These are phyloP conservation scores for Ophidiomyces ophidiicola DNA, from an alignment of 2,329 filamentous ascomycete species.

Conservation along the genomic window DNA sequence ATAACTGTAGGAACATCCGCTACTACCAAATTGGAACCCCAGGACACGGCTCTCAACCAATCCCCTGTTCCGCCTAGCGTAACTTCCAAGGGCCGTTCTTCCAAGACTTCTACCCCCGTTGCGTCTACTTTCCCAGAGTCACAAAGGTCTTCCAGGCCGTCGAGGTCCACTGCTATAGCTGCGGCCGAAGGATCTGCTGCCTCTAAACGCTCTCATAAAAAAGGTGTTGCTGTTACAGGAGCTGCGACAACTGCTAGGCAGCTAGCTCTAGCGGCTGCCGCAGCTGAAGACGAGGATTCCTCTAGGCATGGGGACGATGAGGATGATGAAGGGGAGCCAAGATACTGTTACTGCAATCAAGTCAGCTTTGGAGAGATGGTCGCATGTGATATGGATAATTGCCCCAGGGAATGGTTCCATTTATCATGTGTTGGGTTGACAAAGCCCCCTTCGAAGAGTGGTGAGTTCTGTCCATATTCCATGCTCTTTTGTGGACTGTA, in stretches of 20 bases:
- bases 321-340: constrained; percentile 55
- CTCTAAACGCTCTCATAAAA: constrained; percentile 27
- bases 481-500: constrained; percentile 6
- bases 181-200: constrained; percentile 1
- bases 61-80: constrained; percentile 6
- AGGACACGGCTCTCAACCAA: background rate
- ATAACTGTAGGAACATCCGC: constrained; percentile 6
- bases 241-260: constrained; percentile 13
- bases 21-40: constrained; percentile 6
- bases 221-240: constrained; percentile 18
- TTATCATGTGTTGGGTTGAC: constrained; percentile 68
- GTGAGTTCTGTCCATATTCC: constrained; percentile 39
- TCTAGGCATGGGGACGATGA: constrained; percentile 37
- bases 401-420: constrained; percentile 72
- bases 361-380: constrained; percentile 79
- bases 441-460: constrained; percentile 62
- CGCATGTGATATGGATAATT: constrained; percentile 61
- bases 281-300: constrained; percentile 32
- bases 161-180: constrained; percentile 10
- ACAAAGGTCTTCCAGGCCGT: constrained; percentile 16
- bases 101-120: constrained; percentile 23
- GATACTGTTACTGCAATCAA: constrained; percentile 69
- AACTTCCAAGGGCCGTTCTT: constrained; percentile 17
- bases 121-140: constrained; percentile 21
- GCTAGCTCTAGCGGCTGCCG: constrained; percentile 16